Base-by-base conservation (phyloP, 768 basidiomycete genomes). In the Mycena olivaceomarginata region DNA sequence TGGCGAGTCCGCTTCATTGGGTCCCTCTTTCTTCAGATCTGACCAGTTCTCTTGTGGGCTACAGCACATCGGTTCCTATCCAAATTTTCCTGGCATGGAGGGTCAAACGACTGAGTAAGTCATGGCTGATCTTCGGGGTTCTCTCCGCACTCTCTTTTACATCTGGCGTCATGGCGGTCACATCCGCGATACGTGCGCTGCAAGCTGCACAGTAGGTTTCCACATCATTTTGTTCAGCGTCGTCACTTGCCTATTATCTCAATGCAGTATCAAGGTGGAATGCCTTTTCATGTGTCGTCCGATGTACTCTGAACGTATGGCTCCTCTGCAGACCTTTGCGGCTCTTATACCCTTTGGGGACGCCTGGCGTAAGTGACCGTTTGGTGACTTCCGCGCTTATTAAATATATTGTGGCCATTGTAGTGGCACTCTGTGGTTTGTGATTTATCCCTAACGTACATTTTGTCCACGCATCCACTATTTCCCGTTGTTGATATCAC, bases 261-360 rank as follows among this genome's bases (percentile, higher is more conserved):
- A 66, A 46, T 48, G 37, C 46, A 67, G 66, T 37, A 67, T 67
- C 46, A 67, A 67, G 66, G 66, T 51, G 16, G 22, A 48, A 7
- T 10, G 16, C 13, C 22, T 12, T 48, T 48, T 45, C 41, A 65
- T 66, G 15, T 45, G 25, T n/a, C 12, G 6, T 66, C 48, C 31
- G 22, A 22, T 31, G 31, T 31, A 31, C 31, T 45, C 43, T 66
- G 45, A 66, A 41, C 43, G 20, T 41, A 41, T 31, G 13, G 12
- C 16, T 20, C 18, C 48, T 48, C n/a, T 37, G 13, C 43, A 70
- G 68, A 56, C 13, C 51, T 70, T 70, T 59, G 68, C 68, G 7
- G 68, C 51, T 41, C 40, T 70, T 39, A 70, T 70, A 4, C 68
- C 68, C n/a, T 41, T 70, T 41, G 68, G 57, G 56, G 68, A 70